Conservation (phyloP, 139 green algal genomes). For the Zygnema cylindricum region DNA sequence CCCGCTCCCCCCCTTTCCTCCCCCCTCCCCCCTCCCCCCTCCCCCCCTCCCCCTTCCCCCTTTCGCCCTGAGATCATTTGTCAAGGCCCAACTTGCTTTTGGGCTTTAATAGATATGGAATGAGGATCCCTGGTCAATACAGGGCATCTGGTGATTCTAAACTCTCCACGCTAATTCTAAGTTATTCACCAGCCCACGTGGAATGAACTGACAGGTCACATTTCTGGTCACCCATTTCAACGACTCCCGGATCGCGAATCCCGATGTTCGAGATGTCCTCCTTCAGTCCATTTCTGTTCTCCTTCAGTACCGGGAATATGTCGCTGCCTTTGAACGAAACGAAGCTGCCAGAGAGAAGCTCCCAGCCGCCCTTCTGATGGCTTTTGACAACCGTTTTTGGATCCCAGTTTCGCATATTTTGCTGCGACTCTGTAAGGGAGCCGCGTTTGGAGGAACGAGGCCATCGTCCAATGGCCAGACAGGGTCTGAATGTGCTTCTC, state of each 20-base stretch:
- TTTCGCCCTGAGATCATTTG: too few relatives aligned
- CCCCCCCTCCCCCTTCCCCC: too few relatives aligned
- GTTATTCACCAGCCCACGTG: too few relatives aligned
- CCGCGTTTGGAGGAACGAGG: conserved; percentile 20
- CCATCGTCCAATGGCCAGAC: neutral
- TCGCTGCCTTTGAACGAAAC: conserved; percentile 71
- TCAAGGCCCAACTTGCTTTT: too few relatives aligned
- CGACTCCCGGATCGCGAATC: conserved; percentile 71
- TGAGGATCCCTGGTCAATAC: too few relatives aligned
- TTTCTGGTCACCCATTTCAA: conserved; percentile 67
- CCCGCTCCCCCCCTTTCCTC: too few relatives aligned
- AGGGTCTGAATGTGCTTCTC: conserved; percentile 15
- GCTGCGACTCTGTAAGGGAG: conserved; percentile 63
- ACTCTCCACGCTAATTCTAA: too few relatives aligned
- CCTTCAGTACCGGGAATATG: conserved; percentile 69
- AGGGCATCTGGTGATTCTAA: too few relatives aligned
- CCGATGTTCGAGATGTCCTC: conserved; percentile 71
- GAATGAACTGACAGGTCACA: conserved; percentile 26
- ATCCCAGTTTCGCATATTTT: conserved; percentile 75
- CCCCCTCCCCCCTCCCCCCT: neutral
- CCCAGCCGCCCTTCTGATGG: conserved; percentile 68
- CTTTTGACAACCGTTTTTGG: conserved; percentile 81
- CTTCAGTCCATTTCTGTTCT: conserved; percentile 71
- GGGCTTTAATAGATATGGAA: too few relatives aligned
- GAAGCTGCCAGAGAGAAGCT: conserved; percentile 61